Percentiles rank a stretch among this genome's conserved stretches.
phyloP scores from a whole-genome alignment of 2,329 filamentous ascomycete genomes.

The Colletotrichum costaricense region DNA sequence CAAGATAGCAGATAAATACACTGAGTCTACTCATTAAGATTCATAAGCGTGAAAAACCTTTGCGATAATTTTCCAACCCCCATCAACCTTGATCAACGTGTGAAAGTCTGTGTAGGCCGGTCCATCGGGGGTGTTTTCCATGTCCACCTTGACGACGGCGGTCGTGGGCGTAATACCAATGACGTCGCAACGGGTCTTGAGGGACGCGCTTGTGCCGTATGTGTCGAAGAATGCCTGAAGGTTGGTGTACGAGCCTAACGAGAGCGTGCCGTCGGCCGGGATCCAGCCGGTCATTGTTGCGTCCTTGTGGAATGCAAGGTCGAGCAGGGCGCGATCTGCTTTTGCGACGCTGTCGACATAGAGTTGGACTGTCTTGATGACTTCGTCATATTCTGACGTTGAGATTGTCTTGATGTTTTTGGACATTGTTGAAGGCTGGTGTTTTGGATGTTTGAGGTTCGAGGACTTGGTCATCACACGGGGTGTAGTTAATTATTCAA shows the following conservation, averaged over 20 bases:
- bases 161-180: slow-evolving; percentile 36
- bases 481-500: too few species aligned
- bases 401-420: background rate
- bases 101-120: slow-evolving; percentile 32
- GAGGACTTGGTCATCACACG: background rate
- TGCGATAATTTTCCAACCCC: slow-evolving; percentile 30
- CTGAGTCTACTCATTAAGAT: fast-evolving
- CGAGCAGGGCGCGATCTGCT: background rate
- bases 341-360: background rate
- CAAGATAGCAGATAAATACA: background rate
- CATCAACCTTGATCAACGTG: slow-evolving; percentile 35
- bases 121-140: slow-evolving; percentile 29
- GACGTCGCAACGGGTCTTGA: slow-evolving; percentile 33
- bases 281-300: background rate
- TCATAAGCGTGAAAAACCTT: slow-evolving; percentile 37
- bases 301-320: background rate
- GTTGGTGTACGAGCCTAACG: background rate
- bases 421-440: background rate
- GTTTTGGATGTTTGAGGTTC: background rate
- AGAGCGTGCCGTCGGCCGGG: background rate
- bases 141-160: slow-evolving; percentile 34
- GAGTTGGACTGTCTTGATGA: background rate
- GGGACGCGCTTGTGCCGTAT: background rate
- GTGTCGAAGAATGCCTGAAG: background rate
- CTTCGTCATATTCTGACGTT: background rate